These are phyloP conservation scores for Akanthomyces dipterigenus DNA, from an alignment of 2,329 filamentous ascomycete genomes.

Conservation along the genomic window DNA sequence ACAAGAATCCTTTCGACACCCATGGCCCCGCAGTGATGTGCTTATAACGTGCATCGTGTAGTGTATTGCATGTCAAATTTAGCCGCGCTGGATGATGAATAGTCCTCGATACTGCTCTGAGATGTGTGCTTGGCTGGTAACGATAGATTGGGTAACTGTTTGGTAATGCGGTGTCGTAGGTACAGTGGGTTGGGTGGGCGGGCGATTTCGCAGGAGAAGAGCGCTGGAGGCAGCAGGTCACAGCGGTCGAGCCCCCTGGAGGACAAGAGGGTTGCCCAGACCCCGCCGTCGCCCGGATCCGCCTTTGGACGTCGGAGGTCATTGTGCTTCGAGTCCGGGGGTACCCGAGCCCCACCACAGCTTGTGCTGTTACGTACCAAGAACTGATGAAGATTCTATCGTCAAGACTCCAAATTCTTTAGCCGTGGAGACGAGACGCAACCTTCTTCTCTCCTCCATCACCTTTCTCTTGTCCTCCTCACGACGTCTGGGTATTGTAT, in stretches of 20 bases:
- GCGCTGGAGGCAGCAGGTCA: neutral
- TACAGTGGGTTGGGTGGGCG: neutral
- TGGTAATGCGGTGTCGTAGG: neutral
- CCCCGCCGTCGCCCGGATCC: slow-evolving; percentile 7
- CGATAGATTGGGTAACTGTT: slow-evolving; percentile 4
- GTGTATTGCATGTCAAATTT: neutral
- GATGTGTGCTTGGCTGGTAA: neutral
- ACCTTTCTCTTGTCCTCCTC: slow-evolving; percentile 13
- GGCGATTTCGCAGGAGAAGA: neutral
- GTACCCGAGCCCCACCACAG: slow-evolving; percentile 21
- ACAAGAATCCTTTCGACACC: neutral
- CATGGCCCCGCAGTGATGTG: neutral
- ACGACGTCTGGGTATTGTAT: slow-evolving; percentile 9
- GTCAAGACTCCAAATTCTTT: slow-evolving; percentile 10
- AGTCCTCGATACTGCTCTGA: too few species aligned
- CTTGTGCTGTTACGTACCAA: slow-evolving; percentile 13
- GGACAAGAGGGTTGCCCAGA: neutral
- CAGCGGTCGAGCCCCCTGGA: neutral
- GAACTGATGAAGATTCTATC: slow-evolving; percentile 13
- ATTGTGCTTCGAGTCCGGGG: slow-evolving; percentile 14
- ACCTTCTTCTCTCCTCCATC: slow-evolving; percentile 10
- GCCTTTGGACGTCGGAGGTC: slow-evolving; percentile 6
- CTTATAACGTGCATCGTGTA: neutral
- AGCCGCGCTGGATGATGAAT: neutral
- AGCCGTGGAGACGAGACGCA: neutral